Conservation (phyloP, 2,329 filamentous ascomycete species). For the Bimuria novae-zelandiae region DNA sequence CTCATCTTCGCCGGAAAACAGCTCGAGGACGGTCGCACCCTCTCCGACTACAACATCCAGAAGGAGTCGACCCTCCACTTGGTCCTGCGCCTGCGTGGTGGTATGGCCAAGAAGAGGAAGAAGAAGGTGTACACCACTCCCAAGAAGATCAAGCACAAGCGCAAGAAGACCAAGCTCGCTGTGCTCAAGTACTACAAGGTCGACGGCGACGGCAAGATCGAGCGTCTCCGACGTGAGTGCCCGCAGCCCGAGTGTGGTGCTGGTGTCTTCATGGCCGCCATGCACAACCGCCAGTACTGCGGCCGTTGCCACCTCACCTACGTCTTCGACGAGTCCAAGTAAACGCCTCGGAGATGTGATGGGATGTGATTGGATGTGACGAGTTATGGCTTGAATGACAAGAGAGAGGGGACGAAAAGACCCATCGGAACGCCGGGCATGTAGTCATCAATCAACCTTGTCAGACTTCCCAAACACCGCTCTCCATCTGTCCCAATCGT, state of each 20-base stretch:
- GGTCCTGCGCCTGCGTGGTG: conserved; percentile 96
- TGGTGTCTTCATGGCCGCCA: conserved; percentile 99
- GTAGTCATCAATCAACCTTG: conserved; percentile 35
- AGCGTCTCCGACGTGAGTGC: conserved; percentile 98
- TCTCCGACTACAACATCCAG: conserved; percentile 99
- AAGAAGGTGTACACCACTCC: conserved; percentile 99
- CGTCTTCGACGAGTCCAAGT: conserved; percentile 70
- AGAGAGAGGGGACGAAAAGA: conserved; percentile 29
- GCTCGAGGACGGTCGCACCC: conserved; percentile 98
- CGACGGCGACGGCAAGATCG: conserved; percentile 98
- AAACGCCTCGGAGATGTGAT: conserved; percentile 33
- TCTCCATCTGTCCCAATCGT: neutral
- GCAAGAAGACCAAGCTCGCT: conserved; percentile 99
- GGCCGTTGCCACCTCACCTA: conserved; percentile 73
- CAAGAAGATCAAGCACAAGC: conserved; percentile 99
- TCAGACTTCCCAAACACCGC: conserved; percentile 14
- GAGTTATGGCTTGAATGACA: conserved; percentile 32
- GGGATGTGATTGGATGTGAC: conserved; percentile 24
- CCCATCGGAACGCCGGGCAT: conserved; percentile 30
- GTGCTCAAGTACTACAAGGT: conserved; percentile 99
- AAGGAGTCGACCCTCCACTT: conserved; percentile 99
- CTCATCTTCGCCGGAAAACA: conserved; percentile 99
- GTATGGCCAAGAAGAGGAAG: conserved; percentile 87
- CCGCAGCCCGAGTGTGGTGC: conserved; percentile 85
- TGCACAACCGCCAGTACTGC: conserved; percentile 99